These are phyloP conservation scores for Tetraselmis striata DNA, from an alignment of 139 green algal genomes.

Conservation along the genomic window DNA sequence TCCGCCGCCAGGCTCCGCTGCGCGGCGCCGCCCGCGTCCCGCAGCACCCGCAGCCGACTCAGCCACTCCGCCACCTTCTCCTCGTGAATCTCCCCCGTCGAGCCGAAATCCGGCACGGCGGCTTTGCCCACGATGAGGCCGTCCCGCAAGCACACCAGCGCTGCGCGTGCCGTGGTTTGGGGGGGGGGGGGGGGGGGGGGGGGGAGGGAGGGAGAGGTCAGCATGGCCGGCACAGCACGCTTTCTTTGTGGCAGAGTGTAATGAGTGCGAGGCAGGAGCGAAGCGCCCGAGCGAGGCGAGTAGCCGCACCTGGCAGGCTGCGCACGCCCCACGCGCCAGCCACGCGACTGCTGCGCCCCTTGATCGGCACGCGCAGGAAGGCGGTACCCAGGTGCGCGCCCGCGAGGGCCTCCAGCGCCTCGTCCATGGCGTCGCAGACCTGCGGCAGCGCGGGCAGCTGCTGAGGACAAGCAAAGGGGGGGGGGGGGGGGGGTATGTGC, in stretches of 20 bases:
- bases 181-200: too few relatives aligned
- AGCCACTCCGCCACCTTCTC: neutral
- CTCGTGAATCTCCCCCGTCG: neutral
- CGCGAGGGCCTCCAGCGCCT: neutral
- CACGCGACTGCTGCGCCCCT: neutral
- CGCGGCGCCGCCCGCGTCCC: too few relatives aligned
- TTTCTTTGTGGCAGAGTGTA: too few relatives aligned
- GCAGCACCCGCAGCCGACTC: neutral
- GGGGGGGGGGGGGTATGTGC: too few relatives aligned
- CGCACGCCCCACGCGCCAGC: neutral
- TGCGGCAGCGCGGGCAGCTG: too few relatives aligned
- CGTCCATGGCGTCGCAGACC: neutral
- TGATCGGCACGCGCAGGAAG: neutral
- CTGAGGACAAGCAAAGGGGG: too few relatives aligned
- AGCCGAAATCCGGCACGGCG: neutral
- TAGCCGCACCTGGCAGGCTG: neutral
- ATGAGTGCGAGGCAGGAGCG: too few relatives aligned
- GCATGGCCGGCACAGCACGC: too few relatives aligned
- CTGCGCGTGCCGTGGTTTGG: too few relatives aligned
- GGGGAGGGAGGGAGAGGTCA: too few relatives aligned
- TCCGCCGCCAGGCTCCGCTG: neutral
- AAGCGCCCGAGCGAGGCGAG: too few relatives aligned
- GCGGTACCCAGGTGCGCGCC: neutral
- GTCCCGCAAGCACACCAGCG: neutral
- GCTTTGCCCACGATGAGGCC: neutral